Percentiles rank a stretch among this genome's conserved stretches.
These are phyloP conservation scores for Solanum dulcamara DNA, from an alignment of 257 asterid species.

Conservation along the genomic window DNA sequence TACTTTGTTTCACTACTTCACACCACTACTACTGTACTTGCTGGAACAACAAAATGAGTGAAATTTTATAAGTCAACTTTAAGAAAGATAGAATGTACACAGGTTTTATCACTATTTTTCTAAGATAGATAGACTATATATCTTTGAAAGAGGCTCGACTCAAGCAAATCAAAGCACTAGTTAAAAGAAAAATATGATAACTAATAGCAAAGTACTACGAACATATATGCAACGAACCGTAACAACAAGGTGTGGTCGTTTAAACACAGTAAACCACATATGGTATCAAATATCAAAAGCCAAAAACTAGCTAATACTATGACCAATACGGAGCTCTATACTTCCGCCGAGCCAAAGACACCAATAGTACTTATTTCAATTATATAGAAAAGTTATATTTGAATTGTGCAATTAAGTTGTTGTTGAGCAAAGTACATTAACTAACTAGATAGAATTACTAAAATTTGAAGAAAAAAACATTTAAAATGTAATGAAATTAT, in stretches of 20 bases:
- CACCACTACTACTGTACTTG: not conserved
- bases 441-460: not conserved
- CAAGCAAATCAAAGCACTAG: not conserved
- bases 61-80: not conserved
- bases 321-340: not conserved
- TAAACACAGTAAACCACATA: not conserved
- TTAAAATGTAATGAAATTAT: not conserved
- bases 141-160: not conserved
- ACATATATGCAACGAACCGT: fast-evolving
- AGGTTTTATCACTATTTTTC: fast-evolving
- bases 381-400: not conserved
- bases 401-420: not conserved
- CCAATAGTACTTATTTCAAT: not conserved
- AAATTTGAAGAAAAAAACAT: not conserved
- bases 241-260: not conserved
- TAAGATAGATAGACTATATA: not conserved
- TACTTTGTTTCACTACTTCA: not conserved
- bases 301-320: not conserved
- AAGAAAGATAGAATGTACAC: fast-evolving
- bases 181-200: not conserved
- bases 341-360: not conserved
- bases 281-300: not conserved
- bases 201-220: not conserved
- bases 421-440: not conserved
- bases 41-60: not conserved